Percentiles rank a stretch among this genome's conserved stretches.
These are phyloP conservation scores for Rhizopus microsporus DNA, from an alignment of 371 early-diverging fungal genomes.

Conservation along the genomic window DNA sequence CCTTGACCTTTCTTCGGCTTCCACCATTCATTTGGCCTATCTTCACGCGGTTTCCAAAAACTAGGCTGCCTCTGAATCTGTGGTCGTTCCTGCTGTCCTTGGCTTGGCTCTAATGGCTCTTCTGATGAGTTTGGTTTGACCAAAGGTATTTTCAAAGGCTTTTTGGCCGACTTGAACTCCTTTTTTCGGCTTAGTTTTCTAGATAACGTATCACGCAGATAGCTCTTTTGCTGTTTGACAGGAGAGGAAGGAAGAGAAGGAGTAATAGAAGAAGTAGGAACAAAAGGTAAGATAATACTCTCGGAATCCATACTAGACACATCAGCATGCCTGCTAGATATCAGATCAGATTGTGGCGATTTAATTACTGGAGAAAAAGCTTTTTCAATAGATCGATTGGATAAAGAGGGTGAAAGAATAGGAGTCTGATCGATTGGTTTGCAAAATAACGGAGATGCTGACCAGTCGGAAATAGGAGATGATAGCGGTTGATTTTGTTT, in stretches of 20 bases:
- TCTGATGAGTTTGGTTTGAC: neutral
- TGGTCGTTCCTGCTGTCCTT: neutral
- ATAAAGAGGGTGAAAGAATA: neutral
- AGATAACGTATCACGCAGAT: too few species aligned
- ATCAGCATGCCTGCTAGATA: neutral
- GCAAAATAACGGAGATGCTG: neutral
- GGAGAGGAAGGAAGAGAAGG: too few species aligned
- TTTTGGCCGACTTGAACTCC: too few species aligned
- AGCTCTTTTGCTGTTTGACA: too few species aligned
- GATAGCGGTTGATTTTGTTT: constrained; percentile 6
- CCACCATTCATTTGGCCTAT: constrained; percentile 21
- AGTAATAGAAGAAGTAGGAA: too few species aligned
- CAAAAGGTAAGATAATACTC: neutral
- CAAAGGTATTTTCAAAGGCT: neutral
- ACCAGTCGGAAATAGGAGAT: neutral
- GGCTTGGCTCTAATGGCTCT: neutral
- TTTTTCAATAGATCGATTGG: neutral
- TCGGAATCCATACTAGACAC: neutral
- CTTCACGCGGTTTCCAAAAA: constrained; percentile 27
- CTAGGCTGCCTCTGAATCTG: constrained; percentile 2
- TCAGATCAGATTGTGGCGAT: too few species aligned
- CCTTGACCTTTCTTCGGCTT: constrained; percentile 5
- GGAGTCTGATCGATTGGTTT: neutral
- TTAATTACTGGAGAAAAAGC: too few species aligned
- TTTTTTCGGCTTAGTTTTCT: too few species aligned